Conservation (phyloP, 768 basidiomycete species). For the Tubosaeta sp. region DNA sequence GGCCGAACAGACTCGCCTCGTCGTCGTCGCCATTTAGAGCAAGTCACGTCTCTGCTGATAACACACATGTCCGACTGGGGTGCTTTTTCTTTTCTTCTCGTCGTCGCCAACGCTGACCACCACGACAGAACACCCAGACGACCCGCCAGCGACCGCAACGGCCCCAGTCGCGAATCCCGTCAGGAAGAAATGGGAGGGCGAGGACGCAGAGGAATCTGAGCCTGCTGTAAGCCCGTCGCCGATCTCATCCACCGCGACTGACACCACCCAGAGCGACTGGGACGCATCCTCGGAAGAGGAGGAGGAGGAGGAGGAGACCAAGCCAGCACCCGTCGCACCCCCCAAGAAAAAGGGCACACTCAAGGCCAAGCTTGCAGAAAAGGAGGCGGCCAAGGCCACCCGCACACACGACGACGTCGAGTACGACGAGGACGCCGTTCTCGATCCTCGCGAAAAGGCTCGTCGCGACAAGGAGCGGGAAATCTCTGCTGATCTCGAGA, state of each 20-base stretch:
- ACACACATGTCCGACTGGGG: slow-evolving; percentile 46
- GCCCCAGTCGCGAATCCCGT: slow-evolving; percentile 24
- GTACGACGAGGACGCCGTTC: slow-evolving; percentile 69
- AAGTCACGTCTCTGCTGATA: neutral
- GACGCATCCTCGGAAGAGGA: slow-evolving; percentile 80
- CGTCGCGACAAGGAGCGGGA: slow-evolving; percentile 75
- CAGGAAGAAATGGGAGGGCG: slow-evolving; percentile 81
- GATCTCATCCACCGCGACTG: neutral
- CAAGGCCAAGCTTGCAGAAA: slow-evolving; percentile 90
- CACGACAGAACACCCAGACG: slow-evolving; percentile 36
- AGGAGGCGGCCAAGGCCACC: slow-evolving; percentile 71
- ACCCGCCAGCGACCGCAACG: slow-evolving; percentile 27
- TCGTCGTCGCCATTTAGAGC: slow-evolving; percentile 9
- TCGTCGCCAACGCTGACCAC: slow-evolving; percentile 17
- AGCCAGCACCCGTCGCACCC: slow-evolving; percentile 51
- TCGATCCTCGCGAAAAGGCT: slow-evolving; percentile 78
- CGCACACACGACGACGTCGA: slow-evolving; percentile 39
- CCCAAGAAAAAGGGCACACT: slow-evolving; percentile 91
- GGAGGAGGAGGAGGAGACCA: slow-evolving; percentile 51
- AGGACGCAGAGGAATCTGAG: slow-evolving; percentile 80
- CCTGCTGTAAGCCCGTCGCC: slow-evolving; percentile 58
- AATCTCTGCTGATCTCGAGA: slow-evolving; percentile 80
- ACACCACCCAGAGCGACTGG: slow-evolving; percentile 81
- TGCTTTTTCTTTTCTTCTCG: slow-evolving; percentile 17
- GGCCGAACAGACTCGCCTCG: slow-evolving; percentile 10